A percentile compares a stretch with the other conserved stretches of the same genome.
Conservation (phyloP, 805 yeast species). For the Ogataea salicorniae region DNA sequence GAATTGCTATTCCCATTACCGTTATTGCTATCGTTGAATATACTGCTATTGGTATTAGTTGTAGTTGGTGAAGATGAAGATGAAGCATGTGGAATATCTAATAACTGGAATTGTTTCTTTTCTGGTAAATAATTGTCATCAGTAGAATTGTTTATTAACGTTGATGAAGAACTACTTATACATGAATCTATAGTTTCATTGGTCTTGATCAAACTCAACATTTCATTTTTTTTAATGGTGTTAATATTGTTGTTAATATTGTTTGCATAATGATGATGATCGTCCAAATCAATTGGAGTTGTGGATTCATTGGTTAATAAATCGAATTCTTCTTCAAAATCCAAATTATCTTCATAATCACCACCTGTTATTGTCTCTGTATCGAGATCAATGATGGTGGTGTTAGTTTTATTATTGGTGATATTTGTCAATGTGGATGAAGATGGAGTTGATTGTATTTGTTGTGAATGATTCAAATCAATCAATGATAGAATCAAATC, state of each 20-base stretch:
- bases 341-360: neutral
- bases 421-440: neutral
- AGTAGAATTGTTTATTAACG: too few species aligned
- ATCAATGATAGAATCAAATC: constrained; percentile 31
- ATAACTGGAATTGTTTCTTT: neutral
- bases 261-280: neutral
- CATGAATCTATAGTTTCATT: constrained; percentile 26
- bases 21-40: neutral
- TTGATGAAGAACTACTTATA: constrained; percentile 8
- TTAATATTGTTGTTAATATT: constrained; percentile 4
- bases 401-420: neutral
- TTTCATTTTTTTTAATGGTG: constrained; percentile 19
- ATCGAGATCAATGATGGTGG: neutral
- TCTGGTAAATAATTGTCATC: neutral
- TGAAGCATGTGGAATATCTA: neutral
- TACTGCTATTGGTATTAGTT: neutral
- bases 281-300: too few species aligned
- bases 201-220: constrained; percentile 19
- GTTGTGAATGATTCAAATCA: constrained; percentile 29
- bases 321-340: constrained; percentile 7
- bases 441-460: constrained; percentile 4
- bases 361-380: neutral
- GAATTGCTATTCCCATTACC: too few species aligned
- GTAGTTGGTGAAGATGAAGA: neutral
- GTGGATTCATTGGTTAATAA: constrained; percentile 6